Evolutionary conservation across 192 early-diverging fungal genomes (phyloP), one percentile per base, ranked within the genome.

Genomic region (Phycomyces nitens): DNA sequence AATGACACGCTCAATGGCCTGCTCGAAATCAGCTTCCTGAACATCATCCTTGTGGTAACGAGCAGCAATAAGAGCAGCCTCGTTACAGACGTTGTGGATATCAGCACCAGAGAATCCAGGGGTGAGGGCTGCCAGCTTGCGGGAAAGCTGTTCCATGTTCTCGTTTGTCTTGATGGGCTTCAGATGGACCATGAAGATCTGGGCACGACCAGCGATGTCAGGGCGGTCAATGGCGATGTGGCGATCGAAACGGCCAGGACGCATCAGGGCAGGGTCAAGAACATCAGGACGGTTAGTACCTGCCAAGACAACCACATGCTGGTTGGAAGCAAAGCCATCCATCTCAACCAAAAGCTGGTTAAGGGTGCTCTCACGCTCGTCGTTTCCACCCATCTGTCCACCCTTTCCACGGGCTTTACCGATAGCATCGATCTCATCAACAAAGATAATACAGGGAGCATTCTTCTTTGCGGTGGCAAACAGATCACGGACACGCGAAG

Each of bases 381-480:
- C 97, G 73, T 99, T 97, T 43, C 95, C 94, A 42, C 97, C 97
- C 68, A 91, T 78, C 66, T 88, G 83, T 15, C 89, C 91, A 52
- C 85, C 86, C 62, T 89, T 87, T 22, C 92, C 93, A 66, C 97
- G 89, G 20, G 97, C 92, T 81, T 99, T 99, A 50, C 97, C 97
- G 59, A 99, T 98, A 16, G 97, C 97, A 78, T 99, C 97, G 66
- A 99, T 99, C 80, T 99, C 97, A 62, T 99, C 97, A 22, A 99
- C 95, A 81, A 99, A 99, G 69, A 99, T 95, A 58, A 99, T 99
- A 82, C 95, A 97, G 11, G 97, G 97, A 12, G 94, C 84, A 66
- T 94, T 86, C 82, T 98, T 98, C 80, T 96, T 97, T 62, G 97
- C 97, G 42, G 84, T 98, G 15, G 94, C 87, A 80, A 99, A 99